A percentile compares a stretch with the other conserved stretches of the same genome.
Conservation (phyloP, 306 rosid genomes). For the Calophaca sinica region DNA sequence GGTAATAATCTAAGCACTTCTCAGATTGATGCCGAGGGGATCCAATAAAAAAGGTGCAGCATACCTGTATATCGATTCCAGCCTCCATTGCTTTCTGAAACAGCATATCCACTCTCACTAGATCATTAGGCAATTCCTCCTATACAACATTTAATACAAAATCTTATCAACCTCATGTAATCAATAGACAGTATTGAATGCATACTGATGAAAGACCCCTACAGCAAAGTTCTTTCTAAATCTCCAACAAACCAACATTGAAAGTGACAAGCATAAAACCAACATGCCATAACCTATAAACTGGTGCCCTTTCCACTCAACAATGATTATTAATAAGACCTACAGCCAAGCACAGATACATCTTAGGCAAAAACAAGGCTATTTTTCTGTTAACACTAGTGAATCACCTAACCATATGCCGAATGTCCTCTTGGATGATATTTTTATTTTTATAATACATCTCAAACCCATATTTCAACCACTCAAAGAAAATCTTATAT, state of each 20-base stretch:
- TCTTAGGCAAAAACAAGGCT: slow-evolving; percentile 33
- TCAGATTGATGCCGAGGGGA: slow-evolving; percentile 28
- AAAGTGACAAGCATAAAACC: slow-evolving; percentile 24
- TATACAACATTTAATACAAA: slow-evolving; percentile 52
- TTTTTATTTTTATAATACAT: slow-evolving; percentile 16
- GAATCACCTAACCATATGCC: slow-evolving; percentile 41
- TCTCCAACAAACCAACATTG: slow-evolving; percentile 13
- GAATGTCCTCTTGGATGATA: slow-evolving; percentile 33
- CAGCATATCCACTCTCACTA: slow-evolving; percentile 75
- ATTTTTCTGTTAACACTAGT: slow-evolving; percentile 34
- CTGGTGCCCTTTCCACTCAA: slow-evolving; percentile 13
- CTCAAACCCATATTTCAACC: slow-evolving; percentile 10
- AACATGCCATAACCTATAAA: slow-evolving; percentile 32
- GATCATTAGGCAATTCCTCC: slow-evolving; percentile 92
- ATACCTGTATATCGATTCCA: slow-evolving; percentile 86
- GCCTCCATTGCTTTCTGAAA: slow-evolving; percentile 77
- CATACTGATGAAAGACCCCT: slow-evolving; percentile 9
- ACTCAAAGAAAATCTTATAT: slow-evolving; percentile 27
- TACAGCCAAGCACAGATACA: slow-evolving; percentile 12
- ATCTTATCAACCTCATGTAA: slow-evolving; percentile 30
- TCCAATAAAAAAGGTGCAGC: slow-evolving; percentile 41
- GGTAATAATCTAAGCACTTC: slow-evolving; percentile 20
- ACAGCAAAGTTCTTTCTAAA: neutral
- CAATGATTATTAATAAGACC: slow-evolving; percentile 31
- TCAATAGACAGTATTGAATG: slow-evolving; percentile 25